Evolutionary conservation across 1,284 basidiomycete species (phyloP).

Genomic region (Spongiforma sp.): DNA sequence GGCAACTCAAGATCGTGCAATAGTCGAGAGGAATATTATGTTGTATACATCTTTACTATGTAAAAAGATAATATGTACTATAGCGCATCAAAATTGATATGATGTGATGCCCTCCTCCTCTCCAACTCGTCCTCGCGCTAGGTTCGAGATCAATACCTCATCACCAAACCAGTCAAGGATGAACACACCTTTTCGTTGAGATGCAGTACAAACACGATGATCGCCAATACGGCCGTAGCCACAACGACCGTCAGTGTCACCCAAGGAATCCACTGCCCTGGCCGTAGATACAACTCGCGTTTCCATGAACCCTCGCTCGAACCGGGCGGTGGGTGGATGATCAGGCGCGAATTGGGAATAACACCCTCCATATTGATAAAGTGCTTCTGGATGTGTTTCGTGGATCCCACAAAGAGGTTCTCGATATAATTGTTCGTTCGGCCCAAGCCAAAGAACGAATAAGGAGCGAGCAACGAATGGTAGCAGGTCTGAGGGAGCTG

Average conservation of each 20-base stretch:
- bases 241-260: constrained; percentile 87
- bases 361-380: constrained; percentile 94
- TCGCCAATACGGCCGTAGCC: constrained; percentile 75
- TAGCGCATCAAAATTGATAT: constrained; percentile 97
- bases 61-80: constrained; percentile 41
- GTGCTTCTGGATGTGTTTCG: constrained; percentile 72
- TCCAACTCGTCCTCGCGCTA: constrained; percentile 94
- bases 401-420: constrained; percentile 92
- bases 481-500: constrained; percentile 95
- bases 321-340: constrained; percentile 83
- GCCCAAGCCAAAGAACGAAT: constrained; percentile 96
- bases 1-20: constrained; percentile 35
- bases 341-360: constrained; percentile 96
- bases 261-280: constrained; percentile 98
- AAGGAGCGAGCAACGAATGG: constrained; percentile 88
- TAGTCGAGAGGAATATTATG: constrained; percentile 8
- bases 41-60: constrained; percentile 20
- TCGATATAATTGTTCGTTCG: constrained; percentile 99
- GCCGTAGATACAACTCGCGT: constrained; percentile 89
- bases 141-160: constrained; percentile 10
- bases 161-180: constrained; percentile 2
- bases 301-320: constrained; percentile 72
- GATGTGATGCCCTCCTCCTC: constrained; percentile 84
- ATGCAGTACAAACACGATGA: constrained; percentile 89
- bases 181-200: constrained; percentile 84